These are phyloP conservation scores for Corylus avellana DNA, from an alignment of 306 rosid genomes.

Conservation along the genomic window DNA sequence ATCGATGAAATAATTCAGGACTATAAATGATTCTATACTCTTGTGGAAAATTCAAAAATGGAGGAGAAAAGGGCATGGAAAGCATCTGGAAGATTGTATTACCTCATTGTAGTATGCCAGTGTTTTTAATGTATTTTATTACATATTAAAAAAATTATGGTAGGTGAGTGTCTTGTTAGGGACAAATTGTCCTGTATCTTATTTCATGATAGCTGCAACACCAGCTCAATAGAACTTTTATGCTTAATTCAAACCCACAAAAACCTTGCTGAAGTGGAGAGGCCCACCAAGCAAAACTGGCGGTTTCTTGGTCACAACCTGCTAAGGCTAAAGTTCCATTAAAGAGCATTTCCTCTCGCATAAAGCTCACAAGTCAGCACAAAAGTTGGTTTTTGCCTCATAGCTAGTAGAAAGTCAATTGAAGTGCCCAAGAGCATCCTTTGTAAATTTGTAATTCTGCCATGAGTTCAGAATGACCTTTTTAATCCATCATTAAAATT, in stretches of 20 bases:
- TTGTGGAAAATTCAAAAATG: background rate
- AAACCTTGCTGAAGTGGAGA: background rate
- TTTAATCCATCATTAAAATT: background rate
- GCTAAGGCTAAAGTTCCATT: no score
- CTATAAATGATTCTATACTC: background rate
- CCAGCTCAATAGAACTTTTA: background rate
- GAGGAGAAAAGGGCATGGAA: background rate
- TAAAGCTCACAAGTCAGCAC: background rate
- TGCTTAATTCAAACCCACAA: background rate
- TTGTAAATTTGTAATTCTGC: background rate
- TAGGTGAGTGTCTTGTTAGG: background rate
- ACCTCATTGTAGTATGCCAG: background rate
- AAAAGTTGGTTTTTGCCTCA: background rate
- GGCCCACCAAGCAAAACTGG: no score
- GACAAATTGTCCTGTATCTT: conserved; percentile 2
- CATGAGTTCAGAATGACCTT: background rate
- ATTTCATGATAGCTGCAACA: background rate
- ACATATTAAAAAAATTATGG: background rate
- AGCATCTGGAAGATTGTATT: background rate
- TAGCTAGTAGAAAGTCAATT: background rate
- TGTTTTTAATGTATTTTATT: background rate
- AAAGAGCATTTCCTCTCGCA: background rate
- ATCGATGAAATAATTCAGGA: background rate
- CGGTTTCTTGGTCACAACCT: no score
- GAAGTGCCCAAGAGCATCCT: background rate